phyloP scores from a whole-genome alignment of 2,329 filamentous ascomycete genomes.

The Fusarium sublunatum region DNA sequence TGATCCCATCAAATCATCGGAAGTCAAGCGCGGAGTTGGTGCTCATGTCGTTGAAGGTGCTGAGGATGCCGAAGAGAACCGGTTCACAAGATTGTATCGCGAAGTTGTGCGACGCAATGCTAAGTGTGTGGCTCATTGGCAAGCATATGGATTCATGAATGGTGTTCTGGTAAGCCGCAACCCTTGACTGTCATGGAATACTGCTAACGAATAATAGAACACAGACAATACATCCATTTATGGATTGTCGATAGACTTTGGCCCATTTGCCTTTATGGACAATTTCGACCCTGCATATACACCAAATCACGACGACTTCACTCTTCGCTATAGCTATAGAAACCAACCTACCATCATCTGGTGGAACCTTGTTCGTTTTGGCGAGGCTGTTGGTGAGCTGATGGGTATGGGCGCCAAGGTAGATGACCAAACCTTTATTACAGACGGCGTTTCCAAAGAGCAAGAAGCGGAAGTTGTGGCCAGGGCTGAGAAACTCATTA shows the following conservation, averaged over 20 bases:
- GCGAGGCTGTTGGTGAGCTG: constrained; percentile 88
- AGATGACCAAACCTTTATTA: constrained; percentile 77
- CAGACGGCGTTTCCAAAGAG: constrained; percentile 74
- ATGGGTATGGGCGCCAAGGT: constrained; percentile 80
- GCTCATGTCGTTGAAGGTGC: constrained; percentile 74
- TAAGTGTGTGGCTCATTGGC: constrained; percentile 89
- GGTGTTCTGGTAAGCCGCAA: constrained; percentile 73
- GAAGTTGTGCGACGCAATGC: constrained; percentile 90
- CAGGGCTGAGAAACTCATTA: constrained; percentile 86
- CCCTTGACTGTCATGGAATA: neutral
- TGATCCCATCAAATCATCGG: constrained; percentile 56
- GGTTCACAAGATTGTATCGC: constrained; percentile 87
- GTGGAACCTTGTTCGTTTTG: constrained; percentile 96
- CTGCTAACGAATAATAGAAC: constrained; percentile 63
- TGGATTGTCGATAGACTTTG: constrained; percentile 92
- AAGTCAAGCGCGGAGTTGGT: constrained; percentile 63
- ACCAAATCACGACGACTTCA: constrained; percentile 93
- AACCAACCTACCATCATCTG: constrained; percentile 97
- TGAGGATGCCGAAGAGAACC: constrained; percentile 78
- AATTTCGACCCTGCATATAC: constrained; percentile 96
- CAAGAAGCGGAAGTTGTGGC: constrained; percentile 76
- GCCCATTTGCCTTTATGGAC: constrained; percentile 97
- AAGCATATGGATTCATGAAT: constrained; percentile 99
- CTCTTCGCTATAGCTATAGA: constrained; percentile 88
- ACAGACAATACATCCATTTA: constrained; percentile 96